These are phyloP conservation scores for Penicillium polonicum DNA, from an alignment of 2,329 filamentous ascomycete species.

Conservation along the genomic window DNA sequence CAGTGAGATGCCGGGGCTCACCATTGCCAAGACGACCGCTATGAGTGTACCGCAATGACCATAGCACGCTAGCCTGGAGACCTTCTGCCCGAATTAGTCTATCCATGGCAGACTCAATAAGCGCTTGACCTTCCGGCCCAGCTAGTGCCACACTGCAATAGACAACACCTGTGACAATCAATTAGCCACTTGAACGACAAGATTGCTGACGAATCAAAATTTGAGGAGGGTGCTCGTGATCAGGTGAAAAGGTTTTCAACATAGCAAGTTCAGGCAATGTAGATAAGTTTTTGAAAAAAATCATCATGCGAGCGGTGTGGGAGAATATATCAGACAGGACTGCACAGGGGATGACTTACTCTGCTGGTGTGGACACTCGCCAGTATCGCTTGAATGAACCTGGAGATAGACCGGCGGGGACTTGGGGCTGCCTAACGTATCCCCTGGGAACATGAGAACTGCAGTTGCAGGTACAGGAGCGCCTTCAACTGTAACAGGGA, in stretches of 20 bases:
- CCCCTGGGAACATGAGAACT: constrained; percentile 42
- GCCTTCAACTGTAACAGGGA: constrained; percentile 70
- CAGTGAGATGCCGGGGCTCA: constrained; percentile 16
- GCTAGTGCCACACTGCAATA: constrained; percentile 53
- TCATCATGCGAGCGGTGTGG: constrained; percentile 71
- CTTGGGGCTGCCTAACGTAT: constrained; percentile 29
- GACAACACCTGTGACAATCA: constrained; percentile 52
- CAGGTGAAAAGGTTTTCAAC: constrained; percentile 86
- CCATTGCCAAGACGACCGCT: constrained; percentile 27
- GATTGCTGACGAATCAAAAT: constrained; percentile 21
- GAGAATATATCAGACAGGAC: constrained; percentile 15
- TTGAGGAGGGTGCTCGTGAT: constrained; percentile 50
- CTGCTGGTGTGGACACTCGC: constrained; percentile 85
- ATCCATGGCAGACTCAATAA: constrained; percentile 41
- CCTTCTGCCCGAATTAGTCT: constrained; percentile 44
- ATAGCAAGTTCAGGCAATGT: constrained; percentile 97
- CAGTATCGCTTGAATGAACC: constrained; percentile 84
- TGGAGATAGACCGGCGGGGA: constrained; percentile 58
- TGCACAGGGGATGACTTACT: constrained; percentile 64
- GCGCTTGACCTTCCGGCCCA: constrained; percentile 38
- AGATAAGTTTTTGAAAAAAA: constrained; percentile 84
- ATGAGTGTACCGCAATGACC: constrained; percentile 56
- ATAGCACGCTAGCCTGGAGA: constrained; percentile 45
- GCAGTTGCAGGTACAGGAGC: constrained; percentile 71
- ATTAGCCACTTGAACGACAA: constrained; percentile 37